Percentiles rank a stretch among this genome's conserved stretches.
phyloP scores from a whole-genome alignment of 768 basidiomycete genomes.

The Coprinopsis marcescibilis region DNA sequence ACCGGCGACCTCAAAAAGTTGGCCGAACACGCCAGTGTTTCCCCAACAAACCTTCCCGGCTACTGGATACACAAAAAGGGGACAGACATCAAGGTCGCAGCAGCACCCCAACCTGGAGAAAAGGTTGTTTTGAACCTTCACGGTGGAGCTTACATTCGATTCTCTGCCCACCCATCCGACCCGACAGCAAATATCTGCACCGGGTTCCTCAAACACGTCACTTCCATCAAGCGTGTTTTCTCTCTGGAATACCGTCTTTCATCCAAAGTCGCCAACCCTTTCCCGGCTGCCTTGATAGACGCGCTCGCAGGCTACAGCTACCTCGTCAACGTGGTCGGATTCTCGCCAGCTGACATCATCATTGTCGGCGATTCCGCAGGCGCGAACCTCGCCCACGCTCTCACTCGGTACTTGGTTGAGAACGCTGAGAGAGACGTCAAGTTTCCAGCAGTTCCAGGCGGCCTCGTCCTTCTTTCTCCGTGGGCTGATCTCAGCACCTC shows the following conservation, averaged over 20 bases:
- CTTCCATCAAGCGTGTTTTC: slow-evolving; percentile 43
- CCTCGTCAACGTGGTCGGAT: slow-evolving; percentile 52
- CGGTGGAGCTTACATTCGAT: slow-evolving; percentile 51
- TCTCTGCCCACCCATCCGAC: slow-evolving; percentile 55
- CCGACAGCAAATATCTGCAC: slow-evolving; percentile 37
- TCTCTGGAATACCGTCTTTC: slow-evolving; percentile 71
- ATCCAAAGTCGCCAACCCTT: slow-evolving; percentile 45
- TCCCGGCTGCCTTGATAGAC: slow-evolving; percentile 73
- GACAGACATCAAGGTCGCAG: slow-evolving; percentile 26
- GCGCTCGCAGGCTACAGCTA: slow-evolving; percentile 70
- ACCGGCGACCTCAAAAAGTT: slow-evolving; percentile 37
- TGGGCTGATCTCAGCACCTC: slow-evolving; percentile 46
- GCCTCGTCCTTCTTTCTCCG: slow-evolving; percentile 50
- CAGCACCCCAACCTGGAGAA: slow-evolving; percentile 40
- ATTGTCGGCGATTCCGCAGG: slow-evolving; percentile 75
- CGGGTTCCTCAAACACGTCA: slow-evolving; percentile 41
- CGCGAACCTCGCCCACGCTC: slow-evolving; percentile 61
- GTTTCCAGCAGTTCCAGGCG: slow-evolving; percentile 41
- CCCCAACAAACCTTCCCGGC: slow-evolving; percentile 42
- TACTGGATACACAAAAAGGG: slow-evolving; percentile 51
- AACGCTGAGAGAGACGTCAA: slow-evolving; percentile 28
- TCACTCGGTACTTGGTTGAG: slow-evolving; percentile 57
- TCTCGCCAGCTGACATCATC: slow-evolving; percentile 55
- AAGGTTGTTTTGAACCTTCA: slow-evolving; percentile 60
- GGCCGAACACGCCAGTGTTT: slow-evolving; percentile 33